A percentile compares a stretch with the other conserved stretches of the same genome.
Evolutionary conservation across 371 early-diverging fungal genomes (phyloP).

Genomic region (Zychaea mexicana): DNA sequence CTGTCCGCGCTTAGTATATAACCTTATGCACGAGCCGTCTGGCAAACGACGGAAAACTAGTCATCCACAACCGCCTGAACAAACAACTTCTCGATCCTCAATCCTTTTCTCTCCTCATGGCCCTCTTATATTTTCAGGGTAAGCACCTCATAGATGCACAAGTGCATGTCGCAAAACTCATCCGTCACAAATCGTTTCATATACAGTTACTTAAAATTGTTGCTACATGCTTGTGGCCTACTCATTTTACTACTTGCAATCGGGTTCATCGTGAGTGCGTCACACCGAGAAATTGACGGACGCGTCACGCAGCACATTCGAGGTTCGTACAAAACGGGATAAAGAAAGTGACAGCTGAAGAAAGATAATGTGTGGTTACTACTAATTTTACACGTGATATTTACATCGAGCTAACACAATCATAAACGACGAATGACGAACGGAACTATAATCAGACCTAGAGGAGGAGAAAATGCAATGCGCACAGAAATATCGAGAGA

Average conservation of each 20-base stretch:
- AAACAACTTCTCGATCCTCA: not conserved
- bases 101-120: not conserved
- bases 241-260: not conserved
- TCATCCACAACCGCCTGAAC: not conserved
- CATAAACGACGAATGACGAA: too few species aligned
- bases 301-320: not conserved
- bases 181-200: not conserved
- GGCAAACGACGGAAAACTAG: slow-evolving; percentile 5
- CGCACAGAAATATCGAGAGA: slow-evolving; percentile 9
- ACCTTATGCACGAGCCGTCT: not conserved
- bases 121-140: slow-evolving; percentile 8
- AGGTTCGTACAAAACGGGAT: not conserved
- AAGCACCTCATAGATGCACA: not conserved
- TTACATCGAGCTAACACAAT: too few species aligned
- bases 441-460: not conserved
- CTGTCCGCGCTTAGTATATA: not conserved
- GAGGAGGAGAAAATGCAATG: slow-evolving; percentile 13
- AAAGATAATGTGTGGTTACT: too few species aligned
- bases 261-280: not conserved
- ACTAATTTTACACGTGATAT: not conserved
- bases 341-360: not conserved
- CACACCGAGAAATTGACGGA: not conserved
- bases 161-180: too few species aligned
- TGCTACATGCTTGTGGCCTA: slow-evolving; percentile 2
- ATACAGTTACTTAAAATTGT: not conserved